Conservation (phyloP, 2,329 filamentous ascomycete genomes). For the Trichothecium sympodiale region DNA sequence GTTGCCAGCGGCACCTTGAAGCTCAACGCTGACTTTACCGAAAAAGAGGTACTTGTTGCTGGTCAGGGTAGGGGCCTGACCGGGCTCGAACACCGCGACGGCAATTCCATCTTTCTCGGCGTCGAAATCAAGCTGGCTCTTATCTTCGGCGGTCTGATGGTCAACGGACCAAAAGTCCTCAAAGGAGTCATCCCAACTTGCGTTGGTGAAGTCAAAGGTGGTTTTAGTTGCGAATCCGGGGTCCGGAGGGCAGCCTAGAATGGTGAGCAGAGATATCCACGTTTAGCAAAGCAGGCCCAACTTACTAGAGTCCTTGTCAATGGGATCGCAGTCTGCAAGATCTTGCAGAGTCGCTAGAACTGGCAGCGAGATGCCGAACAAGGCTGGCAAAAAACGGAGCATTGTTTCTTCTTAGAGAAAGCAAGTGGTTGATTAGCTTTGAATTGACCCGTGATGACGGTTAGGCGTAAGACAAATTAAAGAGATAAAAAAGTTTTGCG, state of each 20-base stretch:
- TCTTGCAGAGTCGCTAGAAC: constrained; percentile 7
- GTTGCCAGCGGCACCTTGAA: constrained; percentile 59
- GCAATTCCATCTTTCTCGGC: constrained; percentile 16
- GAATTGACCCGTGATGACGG: too few species aligned
- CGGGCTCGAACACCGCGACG: constrained; percentile 45
- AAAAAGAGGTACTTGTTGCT: constrained; percentile 77
- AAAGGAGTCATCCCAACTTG: constrained; percentile 30
- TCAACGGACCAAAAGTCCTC: constrained; percentile 17
- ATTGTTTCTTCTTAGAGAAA: too few species aligned
- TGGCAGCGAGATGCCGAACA: background rate
- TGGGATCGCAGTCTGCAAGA: constrained; percentile 13
- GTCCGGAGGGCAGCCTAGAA: constrained; percentile 46
- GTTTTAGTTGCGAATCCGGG: constrained; percentile 49
- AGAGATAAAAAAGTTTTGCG: too few species aligned
- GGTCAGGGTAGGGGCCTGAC: constrained; percentile 51
- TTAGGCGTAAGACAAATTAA: too few species aligned
- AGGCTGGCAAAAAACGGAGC: too few species aligned
- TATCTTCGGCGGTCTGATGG: constrained; percentile 19
- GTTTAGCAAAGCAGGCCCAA: background rate
- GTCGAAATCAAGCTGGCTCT: constrained; percentile 14
- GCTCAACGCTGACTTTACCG: constrained; percentile 57
- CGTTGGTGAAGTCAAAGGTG: constrained; percentile 52
- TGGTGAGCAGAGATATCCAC: background rate
- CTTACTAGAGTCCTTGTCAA: constrained; percentile 14
- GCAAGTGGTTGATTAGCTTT: too few species aligned